Conservation (phyloP, 768 basidiomycete species). For the Kwoniella heveanensis region DNA sequence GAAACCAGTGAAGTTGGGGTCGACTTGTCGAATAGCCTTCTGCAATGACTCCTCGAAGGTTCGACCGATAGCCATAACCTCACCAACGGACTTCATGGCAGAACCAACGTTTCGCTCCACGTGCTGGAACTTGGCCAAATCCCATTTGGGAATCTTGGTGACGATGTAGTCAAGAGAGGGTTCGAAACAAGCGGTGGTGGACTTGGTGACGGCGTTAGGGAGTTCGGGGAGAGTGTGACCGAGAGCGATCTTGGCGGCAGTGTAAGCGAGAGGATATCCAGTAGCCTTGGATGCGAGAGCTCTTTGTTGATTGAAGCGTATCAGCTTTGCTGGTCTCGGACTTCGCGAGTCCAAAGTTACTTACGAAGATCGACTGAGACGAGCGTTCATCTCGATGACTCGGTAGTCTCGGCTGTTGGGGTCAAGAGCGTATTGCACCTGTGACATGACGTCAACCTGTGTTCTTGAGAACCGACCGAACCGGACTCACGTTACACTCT, state of each 20-base stretch:
- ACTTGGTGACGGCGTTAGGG: conserved; percentile 98
- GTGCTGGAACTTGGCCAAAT: conserved; percentile 93
- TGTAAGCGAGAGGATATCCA: conserved; percentile 97
- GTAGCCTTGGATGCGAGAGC: conserved; percentile 98
- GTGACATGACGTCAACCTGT: conserved; percentile 1
- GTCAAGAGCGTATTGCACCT: conserved; percentile 95
- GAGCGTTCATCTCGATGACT: conserved; percentile 97
- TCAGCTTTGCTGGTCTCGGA: conserved; percentile 1
- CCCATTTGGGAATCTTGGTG: conserved; percentile 99
- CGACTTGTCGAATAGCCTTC: conserved; percentile 96
- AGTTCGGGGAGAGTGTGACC: conserved; percentile 96
- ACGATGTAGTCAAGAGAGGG: conserved; percentile 99
- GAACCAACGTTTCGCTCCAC: conserved; percentile 94
- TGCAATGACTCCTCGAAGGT: conserved; percentile 98
- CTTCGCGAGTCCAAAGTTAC: conserved; percentile 18
- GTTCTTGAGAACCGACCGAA: not conserved
- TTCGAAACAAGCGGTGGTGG: conserved; percentile 98
- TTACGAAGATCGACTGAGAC: conserved; percentile 73
- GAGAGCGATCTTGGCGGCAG: conserved; percentile 96
- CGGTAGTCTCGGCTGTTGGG: conserved; percentile 90
- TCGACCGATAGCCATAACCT: conserved; percentile 99
- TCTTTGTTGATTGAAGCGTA: conserved; percentile 56
- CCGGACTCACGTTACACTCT: conserved; percentile 53
- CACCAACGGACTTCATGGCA: conserved; percentile 98
- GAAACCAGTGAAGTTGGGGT: conserved; percentile 94